phyloP scores from a whole-genome alignment of 1,284 basidiomycete species.

The Papiliotrema nemorosa region DNA sequence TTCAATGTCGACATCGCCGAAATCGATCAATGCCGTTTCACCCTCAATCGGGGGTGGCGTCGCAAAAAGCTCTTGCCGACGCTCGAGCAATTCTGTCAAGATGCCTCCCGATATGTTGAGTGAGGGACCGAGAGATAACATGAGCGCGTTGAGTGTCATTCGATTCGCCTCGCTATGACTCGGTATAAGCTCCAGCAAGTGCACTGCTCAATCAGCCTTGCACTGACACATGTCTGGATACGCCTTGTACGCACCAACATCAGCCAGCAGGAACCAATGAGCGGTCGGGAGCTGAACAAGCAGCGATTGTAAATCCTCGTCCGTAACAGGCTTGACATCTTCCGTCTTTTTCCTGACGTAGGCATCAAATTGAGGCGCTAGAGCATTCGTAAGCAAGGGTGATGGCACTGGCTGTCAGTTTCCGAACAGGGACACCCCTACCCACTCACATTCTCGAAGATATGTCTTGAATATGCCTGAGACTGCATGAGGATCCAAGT shows the following conservation, averaged over 20 bases:
- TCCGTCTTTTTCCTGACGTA: constrained; percentile 11
- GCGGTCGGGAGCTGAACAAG: constrained; percentile 38
- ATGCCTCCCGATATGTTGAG: constrained; percentile 37
- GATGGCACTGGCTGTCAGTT: constrained; percentile 65
- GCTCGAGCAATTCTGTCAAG: constrained; percentile 32
- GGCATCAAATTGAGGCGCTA: constrained; percentile 69
- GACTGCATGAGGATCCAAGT: constrained; percentile 82
- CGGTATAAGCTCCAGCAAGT: constrained; percentile 42
- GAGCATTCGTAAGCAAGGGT: constrained; percentile 66
- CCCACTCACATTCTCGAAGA: constrained; percentile 51
- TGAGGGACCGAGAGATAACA: constrained; percentile 43
- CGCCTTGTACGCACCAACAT: constrained; percentile 29
- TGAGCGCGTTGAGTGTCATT: constrained; percentile 45
- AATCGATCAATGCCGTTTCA: constrained; percentile 33
- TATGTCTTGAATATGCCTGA: constrained; percentile 62
- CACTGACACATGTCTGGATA: background rate
- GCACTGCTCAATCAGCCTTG: constrained; percentile 15
- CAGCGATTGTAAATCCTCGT: constrained; percentile 19
- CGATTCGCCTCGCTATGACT: constrained; percentile 33
- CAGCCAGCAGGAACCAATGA: constrained; percentile 49
- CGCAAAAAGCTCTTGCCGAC: constrained; percentile 30
- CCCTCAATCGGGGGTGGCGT: constrained; percentile 22
- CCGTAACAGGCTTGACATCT: background rate
- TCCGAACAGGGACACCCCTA: background rate
- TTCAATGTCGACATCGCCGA: constrained; percentile 29